Evolutionary conservation across 371 early-diverging fungal genomes (phyloP).

Genomic region (Lichtheimia ramosa): DNA sequence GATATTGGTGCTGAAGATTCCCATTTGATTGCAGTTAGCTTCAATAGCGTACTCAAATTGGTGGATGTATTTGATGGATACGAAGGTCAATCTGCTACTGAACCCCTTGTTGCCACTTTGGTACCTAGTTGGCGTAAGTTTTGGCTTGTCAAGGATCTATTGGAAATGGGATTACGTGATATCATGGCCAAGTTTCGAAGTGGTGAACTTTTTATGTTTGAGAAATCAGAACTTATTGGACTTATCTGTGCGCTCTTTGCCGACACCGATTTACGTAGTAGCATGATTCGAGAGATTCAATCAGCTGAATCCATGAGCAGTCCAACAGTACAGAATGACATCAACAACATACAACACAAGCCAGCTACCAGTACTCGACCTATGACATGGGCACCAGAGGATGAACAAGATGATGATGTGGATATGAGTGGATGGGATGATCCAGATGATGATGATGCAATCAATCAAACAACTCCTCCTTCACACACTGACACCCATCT

Average conservation of each 20-base stretch:
- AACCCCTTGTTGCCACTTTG: slow-evolving; percentile 26
- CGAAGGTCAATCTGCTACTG: slow-evolving; percentile 40
- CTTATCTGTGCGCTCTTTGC: slow-evolving; percentile 72
- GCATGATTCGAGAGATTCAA: slow-evolving; percentile 65
- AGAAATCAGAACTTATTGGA: slow-evolving; percentile 51
- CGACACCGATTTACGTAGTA: slow-evolving; percentile 63
- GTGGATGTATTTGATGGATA: slow-evolving; percentile 50
- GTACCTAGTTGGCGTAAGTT: slow-evolving; percentile 62
- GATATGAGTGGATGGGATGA: slow-evolving; percentile 18
- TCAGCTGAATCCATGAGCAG: neutral
- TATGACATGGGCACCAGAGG: slow-evolving; percentile 1
- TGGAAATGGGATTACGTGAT: slow-evolving; percentile 69
- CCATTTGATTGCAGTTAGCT: slow-evolving; percentile 51
- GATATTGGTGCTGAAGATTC: slow-evolving; percentile 78
- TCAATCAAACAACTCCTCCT: neutral
- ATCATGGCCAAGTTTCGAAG: slow-evolving; percentile 65
- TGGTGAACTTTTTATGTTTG: slow-evolving; percentile 58
- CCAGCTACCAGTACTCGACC: neutral
- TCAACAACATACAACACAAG: neutral
- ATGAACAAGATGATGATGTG: slow-evolving; percentile 20
- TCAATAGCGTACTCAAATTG: slow-evolving; percentile 53
- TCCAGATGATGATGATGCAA: slow-evolving; percentile 15
- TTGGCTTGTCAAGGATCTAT: slow-evolving; percentile 58
- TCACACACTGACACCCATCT: neutral
- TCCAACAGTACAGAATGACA: neutral